Base-by-base conservation (phyloP, 176 grass and related monocot genomes). In the Alloteropsis semialata region DNA sequence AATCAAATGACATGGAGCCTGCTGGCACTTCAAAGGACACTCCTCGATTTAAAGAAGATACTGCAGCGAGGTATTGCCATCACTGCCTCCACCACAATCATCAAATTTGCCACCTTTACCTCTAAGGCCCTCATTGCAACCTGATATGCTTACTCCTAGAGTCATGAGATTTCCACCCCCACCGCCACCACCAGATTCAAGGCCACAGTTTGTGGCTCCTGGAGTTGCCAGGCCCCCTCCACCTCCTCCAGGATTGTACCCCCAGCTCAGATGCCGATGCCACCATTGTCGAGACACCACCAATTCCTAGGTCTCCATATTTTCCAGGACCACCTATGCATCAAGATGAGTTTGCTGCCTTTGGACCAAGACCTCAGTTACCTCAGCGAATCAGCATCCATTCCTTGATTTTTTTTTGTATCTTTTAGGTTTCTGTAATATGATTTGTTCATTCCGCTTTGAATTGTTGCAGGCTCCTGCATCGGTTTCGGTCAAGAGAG, bases 401-500 rank as follows among this genome's bases (percentile, higher is more conserved):
- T 83, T 53, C 0, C 41, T 88, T 85, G 43, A 64, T 45, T 8
- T 39, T 44, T 49, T 28, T 19, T n/a, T n/a, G n/a, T 16, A 27
- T 46, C 24, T 43, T 58, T 10, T 5, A 28, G 24, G 15, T 3
- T 81, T 39, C 50, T 42, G 24, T 69, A 55, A 41, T 65, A 72
- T n/a, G n/a, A n/a, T n/a, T n/a, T 51, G 29, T 21, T 18, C 64
- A 29, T n/a, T n/a, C n/a, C n/a, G 44, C 8, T 70, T 75, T 39
- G 32, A 67, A 79, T 88, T 77, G 46, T 64, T 15, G 27, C 87
- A 99, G 96, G 77, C 96, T 85, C 96, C 94, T 88, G 96, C 96
- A 73, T 99, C 96, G 7, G 93, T 99, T 76, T 89, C 91, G 17
- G 89, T 99, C 37, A 99, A 87, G 87, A 96, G 96, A 89, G 93